A percentile compares a stretch with the other conserved stretches of the same genome.
Conservation (phyloP, 1,284 basidiomycete genomes). For the Tylopilus sp. region DNA sequence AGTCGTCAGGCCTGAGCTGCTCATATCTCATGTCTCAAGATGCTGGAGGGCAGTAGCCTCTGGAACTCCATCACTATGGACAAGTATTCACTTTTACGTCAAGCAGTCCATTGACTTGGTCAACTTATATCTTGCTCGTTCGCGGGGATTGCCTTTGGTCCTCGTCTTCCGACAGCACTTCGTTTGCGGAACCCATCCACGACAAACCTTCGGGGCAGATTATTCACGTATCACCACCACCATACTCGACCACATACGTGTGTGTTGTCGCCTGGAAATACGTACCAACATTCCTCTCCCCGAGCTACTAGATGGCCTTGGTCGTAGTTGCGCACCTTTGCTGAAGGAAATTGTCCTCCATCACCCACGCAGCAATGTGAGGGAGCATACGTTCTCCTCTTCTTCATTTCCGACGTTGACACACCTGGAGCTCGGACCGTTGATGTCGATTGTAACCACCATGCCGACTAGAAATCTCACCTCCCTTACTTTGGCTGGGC, state of each 20-base stretch:
- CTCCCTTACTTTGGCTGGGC: constrained; percentile 25
- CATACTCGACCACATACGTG: constrained; percentile 28
- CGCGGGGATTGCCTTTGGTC: constrained; percentile 25
- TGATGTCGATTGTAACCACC: constrained; percentile 17
- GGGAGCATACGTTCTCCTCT: constrained; percentile 18
- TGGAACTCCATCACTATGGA: constrained; percentile 27
- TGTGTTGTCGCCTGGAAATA: constrained; percentile 28
- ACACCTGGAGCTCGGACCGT: constrained; percentile 23
- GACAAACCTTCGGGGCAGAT: constrained; percentile 16
- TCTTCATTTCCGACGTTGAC: constrained; percentile 25
- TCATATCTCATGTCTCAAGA: constrained; percentile 32
- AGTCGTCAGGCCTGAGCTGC: constrained; percentile 21
- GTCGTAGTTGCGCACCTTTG: constrained; percentile 23
- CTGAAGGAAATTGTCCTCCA: constrained; percentile 24
- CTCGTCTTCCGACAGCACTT: constrained; percentile 26
- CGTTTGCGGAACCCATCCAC: constrained; percentile 19
- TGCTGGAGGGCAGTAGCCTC: constrained; percentile 27
- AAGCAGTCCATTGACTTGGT: constrained; percentile 28
- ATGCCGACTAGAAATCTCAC: constrained; percentile 21
- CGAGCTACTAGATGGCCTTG: constrained; percentile 25
- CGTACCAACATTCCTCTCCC: constrained; percentile 26
- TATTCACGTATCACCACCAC: constrained; percentile 22
- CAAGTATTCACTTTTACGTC: constrained; percentile 24
- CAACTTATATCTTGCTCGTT: constrained; percentile 28
- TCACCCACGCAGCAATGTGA: constrained; percentile 17